These are phyloP conservation scores for Papiliotrema laurentii DNA, from an alignment of 1,284 basidiomycete species.

Conservation along the genomic window DNA sequence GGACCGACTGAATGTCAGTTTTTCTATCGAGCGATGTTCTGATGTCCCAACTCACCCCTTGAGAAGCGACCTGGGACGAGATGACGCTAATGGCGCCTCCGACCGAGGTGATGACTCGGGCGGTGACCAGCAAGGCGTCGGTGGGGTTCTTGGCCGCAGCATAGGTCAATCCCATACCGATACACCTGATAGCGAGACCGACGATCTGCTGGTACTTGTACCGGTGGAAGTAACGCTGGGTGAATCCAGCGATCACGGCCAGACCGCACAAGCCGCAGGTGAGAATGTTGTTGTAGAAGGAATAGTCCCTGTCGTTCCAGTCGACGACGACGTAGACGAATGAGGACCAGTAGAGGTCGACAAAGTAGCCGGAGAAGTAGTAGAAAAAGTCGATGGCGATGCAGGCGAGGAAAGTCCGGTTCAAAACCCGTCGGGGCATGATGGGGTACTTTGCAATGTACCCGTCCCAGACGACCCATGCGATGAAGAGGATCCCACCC, in stretches of 20 bases:
- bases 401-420: slow-evolving; percentile 40
- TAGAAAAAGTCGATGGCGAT: slow-evolving; percentile 45
- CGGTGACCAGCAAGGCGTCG: slow-evolving; percentile 36
- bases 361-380: slow-evolving; percentile 41
- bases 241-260: slow-evolving; percentile 40
- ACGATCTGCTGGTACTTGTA: slow-evolving; percentile 47
- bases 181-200: slow-evolving; percentile 23
- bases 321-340: slow-evolving; percentile 45
- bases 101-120: slow-evolving; percentile 35
- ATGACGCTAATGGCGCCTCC: slow-evolving; percentile 45
- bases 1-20: slow-evolving; percentile 34
- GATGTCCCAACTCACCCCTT: slow-evolving; percentile 22
- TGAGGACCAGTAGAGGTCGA: slow-evolving; percentile 44
- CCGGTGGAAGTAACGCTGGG: slow-evolving; percentile 45
- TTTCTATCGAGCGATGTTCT: not conserved
- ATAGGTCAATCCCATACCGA: slow-evolving; percentile 13
- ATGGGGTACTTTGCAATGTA: slow-evolving; percentile 44
- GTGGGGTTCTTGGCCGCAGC: slow-evolving; percentile 12
- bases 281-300: slow-evolving; percentile 33
- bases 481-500: slow-evolving; percentile 44
- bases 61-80: slow-evolving; percentile 42
- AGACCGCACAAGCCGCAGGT: slow-evolving; percentile 45
- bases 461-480: slow-evolving; percentile 45
- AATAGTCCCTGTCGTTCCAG: slow-evolving; percentile 32
- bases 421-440: slow-evolving; percentile 47